Base-by-base conservation (phyloP, 1,284 basidiomycete species). In the Lentinus polychrous region DNA sequence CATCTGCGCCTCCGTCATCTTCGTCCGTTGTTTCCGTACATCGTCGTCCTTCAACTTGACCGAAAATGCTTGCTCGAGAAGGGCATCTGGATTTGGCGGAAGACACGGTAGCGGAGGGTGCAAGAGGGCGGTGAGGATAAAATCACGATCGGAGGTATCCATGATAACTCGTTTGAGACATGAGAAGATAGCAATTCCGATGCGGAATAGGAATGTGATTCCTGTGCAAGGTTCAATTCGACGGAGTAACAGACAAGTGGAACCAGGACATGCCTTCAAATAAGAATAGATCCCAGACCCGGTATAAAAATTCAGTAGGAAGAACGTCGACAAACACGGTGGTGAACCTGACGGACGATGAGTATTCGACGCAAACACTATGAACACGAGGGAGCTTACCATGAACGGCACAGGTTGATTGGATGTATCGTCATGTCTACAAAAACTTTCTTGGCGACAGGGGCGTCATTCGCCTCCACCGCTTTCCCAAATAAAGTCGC, bases 241-340 rank as follows among this genome's bases (percentile, higher is more conserved):
- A 24, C 8, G 7, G n/a, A 1, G 32, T 41, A 12, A 32, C 2
- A 12, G 32, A 6, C 14, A n/a, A 20, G 10, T 0, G 1, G 12
- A 18, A 45, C 12, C 14, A 3, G 22, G 18, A 39, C 54, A 3
- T 55, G 91, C 90, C 91, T 68, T 94, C 91, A 50, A 80, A 85
- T 32, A 96, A 70, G 61, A 95, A 91, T 2, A 94, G 67, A 61
- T 97, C 94, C 84, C 92, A 91, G 3, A 93, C 75, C 14, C 93
- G 76, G 48, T 89, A 75, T 18, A 91, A 68, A 49, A 86, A 86
- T 1, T 86, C 81, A 45, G 76, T 73, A 0, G 94, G 90, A n/a
- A 97, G 73, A 2, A 78, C 76, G 7, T 84, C 81, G 2, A 84
- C 81, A 55, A 93, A 95, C 24, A 94, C 62, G 10, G 78, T 75